Evolutionary conservation across 75 land plant species (phyloP).

Genomic region (Sequoiadendron giganteum): DNA sequence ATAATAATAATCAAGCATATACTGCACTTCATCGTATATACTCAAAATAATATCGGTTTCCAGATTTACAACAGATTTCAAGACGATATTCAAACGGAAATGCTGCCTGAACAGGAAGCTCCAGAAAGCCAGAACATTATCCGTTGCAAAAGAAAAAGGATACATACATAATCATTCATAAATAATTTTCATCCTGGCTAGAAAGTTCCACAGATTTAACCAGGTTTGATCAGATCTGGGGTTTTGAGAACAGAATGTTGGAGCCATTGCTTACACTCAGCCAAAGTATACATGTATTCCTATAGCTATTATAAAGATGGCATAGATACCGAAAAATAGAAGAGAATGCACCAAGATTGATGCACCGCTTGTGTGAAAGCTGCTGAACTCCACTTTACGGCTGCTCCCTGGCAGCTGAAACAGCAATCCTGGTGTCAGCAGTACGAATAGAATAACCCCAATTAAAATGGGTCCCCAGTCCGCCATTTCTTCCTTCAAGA

Average conservation of each 20-base stretch:
- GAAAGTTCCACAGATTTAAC: no score
- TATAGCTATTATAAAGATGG: conserved; percentile 38
- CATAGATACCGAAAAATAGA: conserved; percentile 38
- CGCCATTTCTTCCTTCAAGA: conserved; percentile 12
- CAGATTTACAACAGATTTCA: no score
- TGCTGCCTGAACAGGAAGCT: no score
- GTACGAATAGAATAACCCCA: conserved; percentile 40
- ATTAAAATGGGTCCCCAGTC: conserved; percentile 51
- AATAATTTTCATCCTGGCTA: no score
- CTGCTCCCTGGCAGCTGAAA: conserved; percentile 47
- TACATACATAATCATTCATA: no score
- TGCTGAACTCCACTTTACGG: conserved; percentile 42
- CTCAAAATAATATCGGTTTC: no score
- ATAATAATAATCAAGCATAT: no score
- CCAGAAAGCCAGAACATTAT: no score
- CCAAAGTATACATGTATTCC: conserved; percentile 27
- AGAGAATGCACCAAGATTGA: conserved; percentile 43
- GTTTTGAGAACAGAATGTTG: neutral
- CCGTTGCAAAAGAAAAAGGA: no score
- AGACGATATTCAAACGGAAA: no score
- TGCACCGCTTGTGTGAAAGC: conserved; percentile 29
- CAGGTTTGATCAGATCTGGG: no score
- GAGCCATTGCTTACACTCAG: conserved; percentile 1
- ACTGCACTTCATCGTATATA: no score
- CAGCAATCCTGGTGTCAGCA: conserved; percentile 42